phyloP scores from a whole-genome alignment of 2,329 filamentous ascomycete genomes.

The Aureobasidium melanogenum region DNA sequence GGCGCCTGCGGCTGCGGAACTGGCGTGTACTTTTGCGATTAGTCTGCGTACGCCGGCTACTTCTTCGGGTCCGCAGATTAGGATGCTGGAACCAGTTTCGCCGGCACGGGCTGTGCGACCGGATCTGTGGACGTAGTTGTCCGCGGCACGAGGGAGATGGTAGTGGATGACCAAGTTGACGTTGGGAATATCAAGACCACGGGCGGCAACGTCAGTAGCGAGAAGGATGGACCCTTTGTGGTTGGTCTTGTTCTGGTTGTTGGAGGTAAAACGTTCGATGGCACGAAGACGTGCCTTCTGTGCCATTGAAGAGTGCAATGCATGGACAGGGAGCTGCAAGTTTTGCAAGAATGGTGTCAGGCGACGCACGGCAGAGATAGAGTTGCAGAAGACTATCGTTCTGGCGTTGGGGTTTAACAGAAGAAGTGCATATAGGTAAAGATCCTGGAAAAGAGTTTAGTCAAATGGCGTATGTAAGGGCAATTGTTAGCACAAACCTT shows the following conservation, averaged over 20 bases:
- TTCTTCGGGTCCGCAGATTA: conserved; percentile 88
- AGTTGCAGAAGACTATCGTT: conserved; percentile 90
- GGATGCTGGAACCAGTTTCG: conserved; percentile 67
- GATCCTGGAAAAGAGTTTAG: conserved; percentile 48
- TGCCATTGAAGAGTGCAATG: conserved; percentile 86
- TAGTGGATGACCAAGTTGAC: conserved; percentile 92
- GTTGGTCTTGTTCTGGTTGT: conserved; percentile 15
- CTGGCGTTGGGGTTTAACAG: conserved; percentile 73
- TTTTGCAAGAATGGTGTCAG: conserved; percentile 77
- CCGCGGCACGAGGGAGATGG: conserved; percentile 82
- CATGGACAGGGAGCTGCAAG: conserved; percentile 64
- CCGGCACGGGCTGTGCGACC: conserved; percentile 85
- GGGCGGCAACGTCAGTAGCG: conserved; percentile 83
- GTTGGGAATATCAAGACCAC: conserved; percentile 84
- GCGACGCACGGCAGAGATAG: conserved; percentile 83
- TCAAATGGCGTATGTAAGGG: neutral
- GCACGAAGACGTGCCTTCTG: conserved; percentile 93
- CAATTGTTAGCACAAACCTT: conserved; percentile 49
- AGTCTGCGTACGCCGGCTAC: conserved; percentile 75
- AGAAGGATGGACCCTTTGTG: conserved; percentile 59
- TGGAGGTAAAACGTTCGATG: conserved; percentile 73
- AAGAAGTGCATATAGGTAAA: conserved; percentile 84
- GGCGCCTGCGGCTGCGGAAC: conserved; percentile 31
- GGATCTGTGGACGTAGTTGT: conserved; percentile 91
- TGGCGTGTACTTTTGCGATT: conserved; percentile 76